phyloP scores from a whole-genome alignment of 768 basidiomycete genomes.

The Ramaria sp. region DNA sequence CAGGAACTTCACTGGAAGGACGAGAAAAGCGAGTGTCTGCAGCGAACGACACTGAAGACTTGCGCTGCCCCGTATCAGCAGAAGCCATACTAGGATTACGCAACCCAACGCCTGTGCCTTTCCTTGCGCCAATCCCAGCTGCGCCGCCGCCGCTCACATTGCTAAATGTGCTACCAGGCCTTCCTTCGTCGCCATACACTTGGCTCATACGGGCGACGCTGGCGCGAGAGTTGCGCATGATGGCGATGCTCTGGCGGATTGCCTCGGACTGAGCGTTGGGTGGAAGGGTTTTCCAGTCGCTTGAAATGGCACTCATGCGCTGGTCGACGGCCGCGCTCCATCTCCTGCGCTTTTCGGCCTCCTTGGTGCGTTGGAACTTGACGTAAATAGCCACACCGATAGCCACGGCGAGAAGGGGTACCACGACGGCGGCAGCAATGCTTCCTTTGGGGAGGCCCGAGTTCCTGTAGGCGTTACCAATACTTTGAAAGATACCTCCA shows the following conservation, averaged over 20 bases:
- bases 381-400: constrained; percentile 37
- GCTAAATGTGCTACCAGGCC: background rate
- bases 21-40: constrained; percentile 32
- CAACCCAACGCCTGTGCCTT: constrained; percentile 8
- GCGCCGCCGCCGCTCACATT: constrained; percentile 17
- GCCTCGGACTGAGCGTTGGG: constrained; percentile 62
- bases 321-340: constrained; percentile 64
- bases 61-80: constrained; percentile 22
- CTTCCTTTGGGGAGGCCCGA: constrained; percentile 35
- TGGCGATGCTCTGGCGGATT: constrained; percentile 25
- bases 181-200: constrained; percentile 23
- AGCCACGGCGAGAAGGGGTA: constrained; percentile 43
- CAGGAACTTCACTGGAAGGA: constrained; percentile 28
- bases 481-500: constrained; percentile 15
- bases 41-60: constrained; percentile 61
- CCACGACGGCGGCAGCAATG: constrained; percentile 52
- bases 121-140: background rate
- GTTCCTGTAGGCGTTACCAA: constrained; percentile 23
- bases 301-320: constrained; percentile 74
- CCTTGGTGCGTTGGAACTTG: constrained; percentile 37
- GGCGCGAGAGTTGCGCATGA: constrained; percentile 43
- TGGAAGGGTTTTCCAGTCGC: constrained; percentile 68
- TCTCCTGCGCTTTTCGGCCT: constrained; percentile 39
- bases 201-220: constrained; percentile 18
- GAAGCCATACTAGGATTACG: constrained; percentile 1